phyloP scores from a whole-genome alignment of 305 asterid species.

The Coffea humblotiana region DNA sequence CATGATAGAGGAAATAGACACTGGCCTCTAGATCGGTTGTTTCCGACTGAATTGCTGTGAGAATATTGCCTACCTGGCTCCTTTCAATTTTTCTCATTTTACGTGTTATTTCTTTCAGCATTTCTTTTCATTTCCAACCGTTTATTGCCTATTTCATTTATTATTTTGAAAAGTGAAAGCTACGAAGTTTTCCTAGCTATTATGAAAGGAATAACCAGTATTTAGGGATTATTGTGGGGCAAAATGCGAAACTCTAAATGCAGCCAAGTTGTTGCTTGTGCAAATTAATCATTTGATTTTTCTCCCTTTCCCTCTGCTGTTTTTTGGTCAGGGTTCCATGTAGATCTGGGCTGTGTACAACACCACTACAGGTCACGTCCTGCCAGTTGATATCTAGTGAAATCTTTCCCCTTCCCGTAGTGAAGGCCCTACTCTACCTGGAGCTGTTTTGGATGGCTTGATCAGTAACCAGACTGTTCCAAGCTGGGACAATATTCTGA shows the following conservation, averaged over 20 bases:
- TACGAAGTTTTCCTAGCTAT: neutral
- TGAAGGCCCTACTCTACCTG: constrained; percentile 88
- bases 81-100: neutral
- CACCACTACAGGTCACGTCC: constrained; percentile 87
- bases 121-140: neutral
- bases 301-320: neutral
- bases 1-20: neutral
- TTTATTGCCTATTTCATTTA: neutral
- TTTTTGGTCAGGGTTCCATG: constrained; percentile 70
- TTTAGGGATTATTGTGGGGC: neutral
- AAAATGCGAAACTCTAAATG: neutral
- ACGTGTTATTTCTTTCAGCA: neutral
- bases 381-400: constrained; percentile 88
- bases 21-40: neutral
- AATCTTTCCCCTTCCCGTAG: constrained; percentile 74
- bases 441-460: constrained; percentile 68
- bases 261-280: neutral
- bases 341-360: constrained; percentile 84
- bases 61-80: neutral
- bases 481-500: constrained; percentile 66
- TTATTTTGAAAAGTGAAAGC: neutral
- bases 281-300: neutral
- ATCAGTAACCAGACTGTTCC: constrained; percentile 55
- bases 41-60: neutral
- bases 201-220: neutral